Conservation (phyloP, 2,329 filamentous ascomycete genomes). For the Pseudocercospora eumusae region DNA sequence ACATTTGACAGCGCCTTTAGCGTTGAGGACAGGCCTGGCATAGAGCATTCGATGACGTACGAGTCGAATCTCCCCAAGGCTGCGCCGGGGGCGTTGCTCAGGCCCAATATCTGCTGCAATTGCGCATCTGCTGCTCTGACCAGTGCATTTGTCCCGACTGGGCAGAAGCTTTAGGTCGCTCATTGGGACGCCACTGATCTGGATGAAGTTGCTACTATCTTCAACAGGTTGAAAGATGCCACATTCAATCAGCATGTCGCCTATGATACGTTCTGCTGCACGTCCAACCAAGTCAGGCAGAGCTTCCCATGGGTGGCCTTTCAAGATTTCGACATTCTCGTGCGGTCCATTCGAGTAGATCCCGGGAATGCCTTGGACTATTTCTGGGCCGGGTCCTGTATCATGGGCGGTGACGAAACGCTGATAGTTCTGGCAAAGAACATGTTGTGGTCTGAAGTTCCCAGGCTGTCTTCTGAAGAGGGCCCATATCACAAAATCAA, state of each 20-base stretch:
- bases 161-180: conserved; percentile 45
- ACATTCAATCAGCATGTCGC: conserved; percentile 73
- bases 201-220: conserved; percentile 66
- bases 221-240: conserved; percentile 70
- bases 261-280: conserved; percentile 74
- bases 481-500: conserved; percentile 64
- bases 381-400: conserved; percentile 38
- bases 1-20: conserved; percentile 66
- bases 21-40: conserved; percentile 70
- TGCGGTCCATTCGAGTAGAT: conserved; percentile 67
- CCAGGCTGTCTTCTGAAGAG: conserved; percentile 64
- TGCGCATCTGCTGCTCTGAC: background rate
- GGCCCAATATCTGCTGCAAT: background rate
- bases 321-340: conserved; percentile 68
- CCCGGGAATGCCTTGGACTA: conserved; percentile 61
- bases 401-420: conserved; percentile 44
- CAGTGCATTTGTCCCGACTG: background rate
- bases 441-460: conserved; percentile 63
- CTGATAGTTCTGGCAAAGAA: conserved; percentile 82
- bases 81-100: conserved; percentile 5
- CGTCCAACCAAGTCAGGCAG: conserved; percentile 72
- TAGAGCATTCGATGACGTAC: conserved; percentile 86
- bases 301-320: conserved; percentile 70
- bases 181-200: conserved; percentile 72
- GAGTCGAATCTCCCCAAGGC: conserved; percentile 60